Percentiles rank a stretch among this genome's conserved stretches.
Evolutionary conservation across 805 yeast genomes (phyloP).

Genomic region (Starmerella bacillaris): DNA sequence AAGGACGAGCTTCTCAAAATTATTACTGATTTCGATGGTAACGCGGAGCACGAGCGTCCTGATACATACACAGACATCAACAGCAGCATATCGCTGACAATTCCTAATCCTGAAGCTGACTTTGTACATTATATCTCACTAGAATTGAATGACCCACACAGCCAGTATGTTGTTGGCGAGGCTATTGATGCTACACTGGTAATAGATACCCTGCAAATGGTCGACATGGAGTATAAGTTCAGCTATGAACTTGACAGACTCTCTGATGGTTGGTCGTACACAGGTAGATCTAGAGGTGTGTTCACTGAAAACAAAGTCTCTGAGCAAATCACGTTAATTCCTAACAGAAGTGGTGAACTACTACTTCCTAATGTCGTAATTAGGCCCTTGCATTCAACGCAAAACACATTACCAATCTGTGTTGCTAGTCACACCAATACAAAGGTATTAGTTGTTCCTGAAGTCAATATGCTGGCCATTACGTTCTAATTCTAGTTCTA

Average conservation of each 20-base stretch:
- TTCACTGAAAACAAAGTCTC: slow-evolving; percentile 26
- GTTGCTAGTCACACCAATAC: slow-evolving; percentile 54
- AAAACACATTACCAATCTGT: slow-evolving; percentile 26
- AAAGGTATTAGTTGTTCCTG: slow-evolving; percentile 53
- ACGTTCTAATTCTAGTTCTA: too few relatives aligned
- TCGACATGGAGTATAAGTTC: slow-evolving; percentile 17
- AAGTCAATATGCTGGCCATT: slow-evolving; percentile 41
- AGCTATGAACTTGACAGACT: slow-evolving; percentile 33
- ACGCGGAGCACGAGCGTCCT: too few relatives aligned
- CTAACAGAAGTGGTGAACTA: slow-evolving; percentile 59
- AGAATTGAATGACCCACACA: slow-evolving; percentile 12
- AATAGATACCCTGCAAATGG: slow-evolving; percentile 20
- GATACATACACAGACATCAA: slow-evolving; percentile 3
- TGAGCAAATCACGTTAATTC: slow-evolving; percentile 39
- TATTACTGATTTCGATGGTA: neutral
- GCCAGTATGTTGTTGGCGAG: slow-evolving; percentile 38
- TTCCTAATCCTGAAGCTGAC: slow-evolving; percentile 43
- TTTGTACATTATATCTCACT: slow-evolving; percentile 41
- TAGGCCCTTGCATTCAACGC: slow-evolving; percentile 19
- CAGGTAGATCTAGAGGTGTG: slow-evolving; percentile 45
- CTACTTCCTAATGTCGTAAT: slow-evolving; percentile 39
- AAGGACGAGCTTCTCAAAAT: slow-evolving; percentile 5
- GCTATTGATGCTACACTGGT: slow-evolving; percentile 33
- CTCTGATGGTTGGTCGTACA: slow-evolving; percentile 60
- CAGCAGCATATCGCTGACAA: slow-evolving; percentile 31